Evolutionary conservation across 345 rosid genomes (phyloP).

Genomic region (Boechera stricta): DNA sequence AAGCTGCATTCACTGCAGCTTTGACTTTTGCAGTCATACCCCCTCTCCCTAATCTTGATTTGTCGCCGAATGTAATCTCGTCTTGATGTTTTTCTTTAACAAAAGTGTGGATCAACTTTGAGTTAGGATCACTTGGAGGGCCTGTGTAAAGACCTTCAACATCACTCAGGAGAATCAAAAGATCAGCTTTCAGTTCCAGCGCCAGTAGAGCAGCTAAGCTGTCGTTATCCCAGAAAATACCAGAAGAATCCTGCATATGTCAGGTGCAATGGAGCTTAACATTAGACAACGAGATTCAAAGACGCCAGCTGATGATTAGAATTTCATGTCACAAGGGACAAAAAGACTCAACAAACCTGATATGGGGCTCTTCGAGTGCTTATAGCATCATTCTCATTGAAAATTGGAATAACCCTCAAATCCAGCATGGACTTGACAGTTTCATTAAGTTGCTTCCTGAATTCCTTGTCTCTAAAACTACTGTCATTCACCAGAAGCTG

Average conservation of each 20-base stretch:
- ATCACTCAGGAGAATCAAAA: constrained; percentile 91
- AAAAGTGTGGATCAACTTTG: constrained; percentile 89
- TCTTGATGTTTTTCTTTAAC: constrained; percentile 76
- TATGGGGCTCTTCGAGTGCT: constrained; percentile 99
- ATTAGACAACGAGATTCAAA: constrained; percentile 9
- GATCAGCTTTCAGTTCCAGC: constrained; percentile 92
- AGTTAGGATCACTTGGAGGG: constrained; percentile 90
- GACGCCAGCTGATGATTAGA: not conserved
- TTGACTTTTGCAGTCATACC: constrained; percentile 99
- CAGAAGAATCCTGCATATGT: not conserved
- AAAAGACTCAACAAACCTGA: constrained; percentile 59
- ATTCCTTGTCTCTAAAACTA: constrained; percentile 79
- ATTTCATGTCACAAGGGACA: constrained; percentile 6
- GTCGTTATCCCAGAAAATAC: constrained; percentile 98
- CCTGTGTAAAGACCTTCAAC: constrained; percentile 97
- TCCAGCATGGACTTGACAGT: constrained; percentile 72
- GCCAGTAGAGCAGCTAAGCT: constrained; percentile 96
- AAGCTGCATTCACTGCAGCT: constrained; percentile 93
- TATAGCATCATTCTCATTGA: constrained; percentile 97
- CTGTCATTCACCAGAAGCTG: constrained; percentile 94
- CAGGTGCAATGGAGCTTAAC: constrained; percentile 4
- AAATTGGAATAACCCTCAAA: constrained; percentile 82
- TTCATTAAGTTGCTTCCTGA: constrained; percentile 84
- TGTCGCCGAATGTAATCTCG: constrained; percentile 96
- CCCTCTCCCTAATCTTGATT: constrained; percentile 98